Conservation (phyloP, 352 stramenopile genomes). For the Elongisporangium undulatum region DNA sequence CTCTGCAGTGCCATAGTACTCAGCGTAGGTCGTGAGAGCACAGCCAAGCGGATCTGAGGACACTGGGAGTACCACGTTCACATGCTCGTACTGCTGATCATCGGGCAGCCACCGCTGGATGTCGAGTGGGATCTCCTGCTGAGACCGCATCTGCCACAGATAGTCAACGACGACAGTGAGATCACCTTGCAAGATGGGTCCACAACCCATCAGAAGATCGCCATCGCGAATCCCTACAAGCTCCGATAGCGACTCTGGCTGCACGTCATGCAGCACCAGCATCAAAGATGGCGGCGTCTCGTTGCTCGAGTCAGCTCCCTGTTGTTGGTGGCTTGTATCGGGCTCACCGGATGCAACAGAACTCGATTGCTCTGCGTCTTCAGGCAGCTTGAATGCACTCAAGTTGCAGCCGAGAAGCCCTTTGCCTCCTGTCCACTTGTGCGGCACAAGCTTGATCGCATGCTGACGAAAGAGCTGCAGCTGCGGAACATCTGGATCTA, state of each 20-base stretch:
- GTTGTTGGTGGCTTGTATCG: slow-evolving; percentile 1
- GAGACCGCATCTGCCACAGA: slow-evolving; percentile 6
- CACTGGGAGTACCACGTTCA: slow-evolving; percentile 15
- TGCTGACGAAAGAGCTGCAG: slow-evolving; percentile 7
- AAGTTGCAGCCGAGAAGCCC: slow-evolving; percentile 59
- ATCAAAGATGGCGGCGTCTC: slow-evolving; percentile 4
- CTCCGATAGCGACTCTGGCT: slow-evolving; percentile 18
- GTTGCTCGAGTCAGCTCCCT: slow-evolving; percentile 1
- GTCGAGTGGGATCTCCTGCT: slow-evolving; percentile 16
- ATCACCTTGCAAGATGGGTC: slow-evolving; percentile 9
- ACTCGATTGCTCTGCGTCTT: neutral
- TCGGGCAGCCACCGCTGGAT: slow-evolving; percentile 44
- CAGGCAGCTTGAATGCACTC: slow-evolving; percentile 51
- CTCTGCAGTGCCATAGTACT: slow-evolving; percentile 32
- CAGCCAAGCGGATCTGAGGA: slow-evolving; percentile 28
- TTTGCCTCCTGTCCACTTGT: slow-evolving; percentile 55
- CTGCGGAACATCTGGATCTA: neutral
- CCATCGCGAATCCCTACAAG: slow-evolving; percentile 31
- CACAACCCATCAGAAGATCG: slow-evolving; percentile 42
- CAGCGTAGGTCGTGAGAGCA: slow-evolving; percentile 40
- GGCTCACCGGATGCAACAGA: too few relatives aligned
- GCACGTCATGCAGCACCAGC: slow-evolving; percentile 42
- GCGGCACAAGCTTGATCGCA: slow-evolving; percentile 9
- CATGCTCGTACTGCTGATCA: slow-evolving; percentile 35
- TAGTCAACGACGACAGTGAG: slow-evolving; percentile 12